These are phyloP conservation scores for Fusarium citri DNA, from an alignment of 2,329 filamentous ascomycete genomes.

Conservation along the genomic window DNA sequence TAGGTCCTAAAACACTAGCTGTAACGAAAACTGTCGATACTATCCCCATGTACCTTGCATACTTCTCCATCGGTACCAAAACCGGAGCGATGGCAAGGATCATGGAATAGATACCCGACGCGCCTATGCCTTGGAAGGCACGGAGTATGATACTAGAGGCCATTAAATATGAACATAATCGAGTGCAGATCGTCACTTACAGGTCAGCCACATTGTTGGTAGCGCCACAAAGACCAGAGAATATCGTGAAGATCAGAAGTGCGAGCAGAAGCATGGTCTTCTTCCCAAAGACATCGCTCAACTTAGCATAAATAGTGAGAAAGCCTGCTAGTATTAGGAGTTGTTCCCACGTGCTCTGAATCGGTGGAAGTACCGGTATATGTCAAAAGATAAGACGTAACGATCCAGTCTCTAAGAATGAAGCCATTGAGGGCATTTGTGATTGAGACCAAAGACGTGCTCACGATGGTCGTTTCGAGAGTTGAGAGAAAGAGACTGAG, in stretches of 20 bases:
- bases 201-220: conserved; percentile 7
- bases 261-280: conserved; percentile 16
- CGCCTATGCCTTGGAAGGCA: conserved; percentile 5
- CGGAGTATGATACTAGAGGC: background rate
- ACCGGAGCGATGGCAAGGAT: conserved; percentile 1
- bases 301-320: conserved; percentile 5
- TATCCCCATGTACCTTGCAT: conserved; percentile 9
- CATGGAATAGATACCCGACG: conserved; percentile 8
- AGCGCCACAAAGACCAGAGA: conserved; percentile 15
- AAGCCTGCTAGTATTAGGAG: background rate
- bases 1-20: conserved; percentile 3
- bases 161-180: too few relatives aligned
- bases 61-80: background rate
- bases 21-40: conserved; percentile 19
- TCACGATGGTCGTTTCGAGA: conserved; percentile 10
- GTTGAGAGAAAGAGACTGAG: conserved; percentile 8
- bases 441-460: conserved; percentile 12
- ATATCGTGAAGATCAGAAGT: background rate
- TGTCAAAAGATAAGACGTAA: conserved; percentile 14
- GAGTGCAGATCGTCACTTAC: too few relatives aligned
- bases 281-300: conserved; percentile 13
- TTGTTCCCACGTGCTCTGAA: rapidly evolving
- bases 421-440: conserved; percentile 11
- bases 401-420: conserved; percentile 16
- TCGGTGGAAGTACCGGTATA: background rate